These are phyloP conservation scores for Leucaena leucocephala DNA, from an alignment of 306 rosid species.

Conservation along the genomic window DNA sequence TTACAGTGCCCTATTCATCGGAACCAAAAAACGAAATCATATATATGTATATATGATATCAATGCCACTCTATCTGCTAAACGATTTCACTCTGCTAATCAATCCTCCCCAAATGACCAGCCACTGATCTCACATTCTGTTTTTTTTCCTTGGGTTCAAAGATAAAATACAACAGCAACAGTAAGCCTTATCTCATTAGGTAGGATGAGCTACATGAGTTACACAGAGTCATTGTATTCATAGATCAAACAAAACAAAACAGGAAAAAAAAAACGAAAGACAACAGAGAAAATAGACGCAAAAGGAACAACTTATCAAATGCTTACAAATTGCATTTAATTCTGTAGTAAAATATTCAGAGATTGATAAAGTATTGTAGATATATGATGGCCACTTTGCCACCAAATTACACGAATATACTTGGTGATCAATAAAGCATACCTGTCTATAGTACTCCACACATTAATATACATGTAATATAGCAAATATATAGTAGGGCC, in stretches of 20 bases:
- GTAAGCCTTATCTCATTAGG: too few species aligned
- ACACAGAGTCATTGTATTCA: too few species aligned
- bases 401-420: slow-evolving; percentile 1
- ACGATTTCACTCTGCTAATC: neutral
- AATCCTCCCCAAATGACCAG: slow-evolving; percentile 11
- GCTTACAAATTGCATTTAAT: neutral
- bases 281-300: neutral
- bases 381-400: slow-evolving; percentile 21
- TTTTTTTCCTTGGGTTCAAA: neutral
- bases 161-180: neutral
- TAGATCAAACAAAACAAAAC: too few species aligned
- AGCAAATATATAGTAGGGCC: slow-evolving; percentile 38
- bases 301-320: slow-evolving; percentile 13
- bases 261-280: too few species aligned
- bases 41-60: neutral
- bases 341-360: slow-evolving; percentile 5
- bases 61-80: neutral
- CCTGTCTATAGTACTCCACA: slow-evolving; percentile 8
- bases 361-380: slow-evolving; percentile 7
- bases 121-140: slow-evolving; percentile 3
- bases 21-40: slow-evolving; percentile 31
- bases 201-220: too few species aligned
- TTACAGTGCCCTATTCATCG: slow-evolving; percentile 20
- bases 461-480: neutral
- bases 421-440: slow-evolving; percentile 21